Conservation (phyloP, 2,329 filamentous ascomycete species). For the Stachybotrys chlorohalonatus region DNA sequence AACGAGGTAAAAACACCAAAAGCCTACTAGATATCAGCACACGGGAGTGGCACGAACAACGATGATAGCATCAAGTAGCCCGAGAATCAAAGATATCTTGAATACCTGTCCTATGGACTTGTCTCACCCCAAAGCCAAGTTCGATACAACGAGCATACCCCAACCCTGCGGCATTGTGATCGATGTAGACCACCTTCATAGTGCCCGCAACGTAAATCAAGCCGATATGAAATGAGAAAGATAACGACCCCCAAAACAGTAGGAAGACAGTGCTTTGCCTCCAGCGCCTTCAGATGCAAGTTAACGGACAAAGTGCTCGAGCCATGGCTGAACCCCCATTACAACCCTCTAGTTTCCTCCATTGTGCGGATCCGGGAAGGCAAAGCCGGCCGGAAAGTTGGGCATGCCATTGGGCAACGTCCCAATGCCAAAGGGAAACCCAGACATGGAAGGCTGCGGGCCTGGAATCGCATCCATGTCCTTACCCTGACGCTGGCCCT, state of each 20-base stretch:
- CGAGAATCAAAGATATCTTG: too few relatives aligned
- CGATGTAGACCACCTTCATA: too few relatives aligned
- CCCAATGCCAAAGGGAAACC: constrained; percentile 30
- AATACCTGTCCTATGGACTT: too few relatives aligned
- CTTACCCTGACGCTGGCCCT: background rate
- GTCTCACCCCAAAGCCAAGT: too few relatives aligned
- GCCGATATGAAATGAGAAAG: background rate
- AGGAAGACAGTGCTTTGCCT: background rate
- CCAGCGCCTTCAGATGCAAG: background rate
- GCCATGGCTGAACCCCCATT: background rate
- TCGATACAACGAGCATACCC: too few relatives aligned
- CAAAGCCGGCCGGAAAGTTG: constrained; percentile 29
- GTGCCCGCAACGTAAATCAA: too few relatives aligned
- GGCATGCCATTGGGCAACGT: constrained; percentile 33
- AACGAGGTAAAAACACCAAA: too few relatives aligned
- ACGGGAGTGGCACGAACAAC: too few relatives aligned
- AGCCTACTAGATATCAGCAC: too few relatives aligned
- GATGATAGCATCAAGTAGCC: too few relatives aligned
- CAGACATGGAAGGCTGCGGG: constrained; percentile 12
- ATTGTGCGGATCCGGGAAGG: constrained; percentile 24
- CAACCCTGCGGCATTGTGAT: too few relatives aligned
- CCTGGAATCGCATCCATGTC: background rate
- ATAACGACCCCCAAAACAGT: background rate
- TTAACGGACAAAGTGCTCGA: background rate
- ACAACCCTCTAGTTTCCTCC: constrained; percentile 7